These are phyloP conservation scores for Glomus cerebriforme DNA, from an alignment of 192 early-diverging fungal genomes.

Conservation along the genomic window DNA sequence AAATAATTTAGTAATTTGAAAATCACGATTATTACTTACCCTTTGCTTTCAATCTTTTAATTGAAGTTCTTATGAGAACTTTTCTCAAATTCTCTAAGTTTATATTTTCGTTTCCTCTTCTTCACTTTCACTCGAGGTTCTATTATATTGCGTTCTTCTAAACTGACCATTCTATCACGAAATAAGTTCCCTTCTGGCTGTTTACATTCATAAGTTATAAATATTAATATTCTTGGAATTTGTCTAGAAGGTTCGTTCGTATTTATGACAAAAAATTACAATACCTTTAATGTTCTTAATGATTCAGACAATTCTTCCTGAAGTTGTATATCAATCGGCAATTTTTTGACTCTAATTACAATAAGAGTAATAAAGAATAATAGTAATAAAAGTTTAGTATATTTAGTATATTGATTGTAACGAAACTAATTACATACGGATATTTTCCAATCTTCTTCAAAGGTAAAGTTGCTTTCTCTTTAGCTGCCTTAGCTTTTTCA, in stretches of 20 bases:
- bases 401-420: conserved; percentile 32
- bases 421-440: conserved; percentile 34
- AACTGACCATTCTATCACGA: conserved; percentile 54
- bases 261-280: neutral
- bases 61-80: neutral
- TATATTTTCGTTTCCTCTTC: neutral
- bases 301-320: neutral
- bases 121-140: conserved; percentile 44
- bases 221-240: conserved; percentile 37
- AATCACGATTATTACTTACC: no score
- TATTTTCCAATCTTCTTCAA: conserved; percentile 46
- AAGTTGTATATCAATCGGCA: conserved; percentile 45
- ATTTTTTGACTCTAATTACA: conserved; percentile 32
- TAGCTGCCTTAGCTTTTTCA: conserved; percentile 35
- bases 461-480: conserved; percentile 41
- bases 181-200: conserved; percentile 66
- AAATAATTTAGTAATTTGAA: no score
- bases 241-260: neutral
- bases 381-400: neutral
- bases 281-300: conserved; percentile 8
- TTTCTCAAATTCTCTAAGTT: neutral
- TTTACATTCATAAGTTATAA: conserved; percentile 26
- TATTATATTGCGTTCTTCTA: conserved; percentile 57
- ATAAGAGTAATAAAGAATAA: neutral
- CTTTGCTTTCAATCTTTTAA: no score